A percentile compares a stretch with the other conserved stretches of the same genome.
These are phyloP conservation scores for Brassica nigra DNA, from an alignment of 345 rosid genomes.

Conservation along the genomic window DNA sequence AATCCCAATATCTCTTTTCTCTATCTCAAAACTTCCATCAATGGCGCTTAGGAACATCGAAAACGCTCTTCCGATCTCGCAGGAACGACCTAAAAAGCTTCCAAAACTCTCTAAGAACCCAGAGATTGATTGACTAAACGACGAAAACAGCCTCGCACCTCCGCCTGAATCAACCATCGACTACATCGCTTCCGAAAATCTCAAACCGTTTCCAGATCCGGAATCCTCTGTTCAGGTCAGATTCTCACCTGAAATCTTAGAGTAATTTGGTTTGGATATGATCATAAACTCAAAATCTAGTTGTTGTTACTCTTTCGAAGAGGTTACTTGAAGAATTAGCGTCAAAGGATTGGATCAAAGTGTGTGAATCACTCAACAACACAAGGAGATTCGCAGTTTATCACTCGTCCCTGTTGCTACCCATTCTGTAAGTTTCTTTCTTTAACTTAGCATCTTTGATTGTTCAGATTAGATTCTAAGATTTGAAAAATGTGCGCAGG, in stretches of 20 bases:
- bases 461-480: background rate
- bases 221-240: constrained; percentile 53
- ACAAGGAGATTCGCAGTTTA: constrained; percentile 62
- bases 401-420: constrained; percentile 69
- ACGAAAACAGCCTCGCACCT: constrained; percentile 58
- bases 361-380: constrained; percentile 68
- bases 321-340: constrained; percentile 61
- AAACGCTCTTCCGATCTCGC: constrained; percentile 65
- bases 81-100: constrained; percentile 73
- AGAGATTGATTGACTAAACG: constrained; percentile 40
- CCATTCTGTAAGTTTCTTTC: constrained; percentile 50
- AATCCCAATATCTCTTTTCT: constrained; percentile 6
- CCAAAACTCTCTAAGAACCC: constrained; percentile 51
- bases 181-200: constrained; percentile 67
- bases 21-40: constrained; percentile 3
- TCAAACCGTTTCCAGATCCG: constrained; percentile 56
- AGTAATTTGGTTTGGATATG: background rate
- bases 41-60: constrained; percentile 91
- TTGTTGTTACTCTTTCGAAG: constrained; percentile 30
- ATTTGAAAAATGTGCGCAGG: constrained; percentile 39
- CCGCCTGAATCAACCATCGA: constrained; percentile 57
- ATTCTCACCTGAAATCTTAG: background rate
- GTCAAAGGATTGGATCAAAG: constrained; percentile 75
- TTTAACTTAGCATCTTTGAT: background rate
- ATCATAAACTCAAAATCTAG: background rate